Base-by-base conservation (phyloP, 2,329 filamentous ascomycete species). In the Cladosporium sp. region DNA sequence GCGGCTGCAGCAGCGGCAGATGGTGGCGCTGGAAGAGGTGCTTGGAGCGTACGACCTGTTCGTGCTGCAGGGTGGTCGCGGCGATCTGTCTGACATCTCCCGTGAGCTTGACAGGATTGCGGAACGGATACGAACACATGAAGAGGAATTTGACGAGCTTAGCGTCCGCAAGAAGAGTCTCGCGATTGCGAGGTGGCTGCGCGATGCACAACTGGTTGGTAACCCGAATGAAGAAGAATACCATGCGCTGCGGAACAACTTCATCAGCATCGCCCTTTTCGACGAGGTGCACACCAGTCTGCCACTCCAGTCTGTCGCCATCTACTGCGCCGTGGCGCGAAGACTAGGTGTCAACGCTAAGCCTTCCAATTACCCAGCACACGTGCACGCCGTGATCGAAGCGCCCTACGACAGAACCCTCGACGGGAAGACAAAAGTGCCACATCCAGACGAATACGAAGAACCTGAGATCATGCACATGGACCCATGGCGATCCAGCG, bases 21-120 rank as follows among this genome's bases (percentile, higher is more conserved):
- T 81, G 63, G 80, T 88, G 25, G 76, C 86, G 8, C 82, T 97
- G 23, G 93, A 97, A 75, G 85, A 86, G 65, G 90, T 90, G 1
- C 80, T 98, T 18, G 90, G 89, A 23, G 90, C 90, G 16, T 96
- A 96, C 76, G 95, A 98, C 77, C 85, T 98, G 78, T 98, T 98
- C 77, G 87, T 96, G 54, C 81, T 94, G 30, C 87, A 90, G 69
- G 89, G 90, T 63, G 85, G 87, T 21, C 82, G 84, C 32, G 88
- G 89, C n/a, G 92, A 96, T 74, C 79, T 94, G 60, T 84, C 90
- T 65, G 88, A 92, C 53, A 76, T 83, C 39, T 70, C 85, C 13
- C 74, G 77, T n/a, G 80, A 87, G 48, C 81, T 98, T 25, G 88
- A 95, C 75, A 76, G 80, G 0, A 82, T 92, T 39, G 87, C 88